Conservation (phyloP, 2,329 filamentous ascomycete species). For the Fonsecaea erecta region DNA sequence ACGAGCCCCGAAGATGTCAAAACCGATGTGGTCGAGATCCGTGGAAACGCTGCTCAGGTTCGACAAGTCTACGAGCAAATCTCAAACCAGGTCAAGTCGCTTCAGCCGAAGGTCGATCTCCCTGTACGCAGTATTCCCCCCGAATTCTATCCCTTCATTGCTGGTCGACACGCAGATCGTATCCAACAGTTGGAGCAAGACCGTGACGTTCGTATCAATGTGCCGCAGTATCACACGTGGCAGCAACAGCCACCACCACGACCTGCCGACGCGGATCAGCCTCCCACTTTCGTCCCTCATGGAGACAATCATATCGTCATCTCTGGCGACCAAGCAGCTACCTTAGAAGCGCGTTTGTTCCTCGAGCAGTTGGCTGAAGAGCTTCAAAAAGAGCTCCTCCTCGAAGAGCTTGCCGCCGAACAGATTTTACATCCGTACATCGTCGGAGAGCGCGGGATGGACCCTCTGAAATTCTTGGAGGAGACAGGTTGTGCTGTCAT, state of each 20-base stretch:
- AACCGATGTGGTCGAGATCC: slow-evolving; percentile 82
- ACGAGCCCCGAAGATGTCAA: slow-evolving; percentile 71
- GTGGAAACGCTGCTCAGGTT: slow-evolving; percentile 87
- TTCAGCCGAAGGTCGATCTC: slow-evolving; percentile 78
- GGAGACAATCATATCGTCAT: slow-evolving; percentile 80
- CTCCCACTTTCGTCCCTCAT: slow-evolving; percentile 72
- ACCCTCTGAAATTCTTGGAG: slow-evolving; percentile 82
- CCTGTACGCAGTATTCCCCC: slow-evolving; percentile 83
- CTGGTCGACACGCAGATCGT: slow-evolving; percentile 73
- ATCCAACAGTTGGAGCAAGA: slow-evolving; percentile 71
- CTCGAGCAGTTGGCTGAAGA: slow-evolving; percentile 79
- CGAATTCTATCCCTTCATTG: slow-evolving; percentile 95
- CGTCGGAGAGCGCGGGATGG: slow-evolving; percentile 78
- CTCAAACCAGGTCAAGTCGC: slow-evolving; percentile 83
- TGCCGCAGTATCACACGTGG: slow-evolving; percentile 82
- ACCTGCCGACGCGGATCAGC: slow-evolving; percentile 64
- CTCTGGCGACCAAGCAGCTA: slow-evolving; percentile 80
- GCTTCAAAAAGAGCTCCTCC: slow-evolving; percentile 73
- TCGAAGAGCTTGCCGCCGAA: slow-evolving; percentile 81
- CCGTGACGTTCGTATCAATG: slow-evolving; percentile 77
- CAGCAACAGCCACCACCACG: slow-evolving; percentile 69
- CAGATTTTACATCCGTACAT: slow-evolving; percentile 93
- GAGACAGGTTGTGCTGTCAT: slow-evolving; percentile 91
- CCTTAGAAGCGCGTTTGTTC: slow-evolving; percentile 76
- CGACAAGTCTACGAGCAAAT: slow-evolving; percentile 84